A percentile compares a stretch with the other conserved stretches of the same genome.
Conservation (phyloP, 768 basidiomycete genomes). For the Gautieria morchelliformis region DNA sequence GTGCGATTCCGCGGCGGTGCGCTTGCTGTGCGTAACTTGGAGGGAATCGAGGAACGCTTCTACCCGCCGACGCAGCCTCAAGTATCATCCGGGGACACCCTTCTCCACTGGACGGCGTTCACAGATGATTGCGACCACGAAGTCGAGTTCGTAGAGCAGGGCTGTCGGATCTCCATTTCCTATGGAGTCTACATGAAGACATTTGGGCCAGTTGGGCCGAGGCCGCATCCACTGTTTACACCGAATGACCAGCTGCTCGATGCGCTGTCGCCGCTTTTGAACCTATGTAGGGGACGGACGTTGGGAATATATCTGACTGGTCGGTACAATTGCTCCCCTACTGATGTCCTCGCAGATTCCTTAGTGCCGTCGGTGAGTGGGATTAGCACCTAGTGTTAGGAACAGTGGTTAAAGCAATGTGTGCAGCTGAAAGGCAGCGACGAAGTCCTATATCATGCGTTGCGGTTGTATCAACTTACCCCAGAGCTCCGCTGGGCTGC, state of each 20-base stretch:
- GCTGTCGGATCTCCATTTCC: conserved; percentile 58
- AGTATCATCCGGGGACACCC: conserved; percentile 46
- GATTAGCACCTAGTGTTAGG: background rate
- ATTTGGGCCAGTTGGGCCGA: conserved; percentile 44
- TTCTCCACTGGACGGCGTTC: conserved; percentile 71
- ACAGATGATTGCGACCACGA: conserved; percentile 67
- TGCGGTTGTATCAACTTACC: conserved; percentile 65
- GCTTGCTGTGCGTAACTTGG: conserved; percentile 35
- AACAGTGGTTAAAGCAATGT: background rate
- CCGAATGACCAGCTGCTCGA: conserved; percentile 72
- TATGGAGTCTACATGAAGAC: conserved; percentile 64
- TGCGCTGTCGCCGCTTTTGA: conserved; percentile 59
- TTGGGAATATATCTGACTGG: conserved; percentile 64
- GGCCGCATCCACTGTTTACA: conserved; percentile 54
- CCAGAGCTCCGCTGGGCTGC: conserved; percentile 77
- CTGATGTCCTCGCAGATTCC: conserved; percentile 57
- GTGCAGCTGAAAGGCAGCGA: conserved; percentile 68
- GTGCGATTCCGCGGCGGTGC: conserved; percentile 65
- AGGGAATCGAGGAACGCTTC: conserved; percentile 50
- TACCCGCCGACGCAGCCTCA: conserved; percentile 14
- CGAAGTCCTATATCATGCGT: conserved; percentile 62
- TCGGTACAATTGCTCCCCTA: conserved; percentile 57
- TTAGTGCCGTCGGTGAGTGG: conserved; percentile 56
- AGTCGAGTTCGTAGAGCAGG: conserved; percentile 60
- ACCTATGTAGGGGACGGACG: conserved; percentile 58